Evolutionary conservation across 495 filamentous ascomycete species (phyloP).

Genomic region (Penicillium longicatenatum): DNA sequence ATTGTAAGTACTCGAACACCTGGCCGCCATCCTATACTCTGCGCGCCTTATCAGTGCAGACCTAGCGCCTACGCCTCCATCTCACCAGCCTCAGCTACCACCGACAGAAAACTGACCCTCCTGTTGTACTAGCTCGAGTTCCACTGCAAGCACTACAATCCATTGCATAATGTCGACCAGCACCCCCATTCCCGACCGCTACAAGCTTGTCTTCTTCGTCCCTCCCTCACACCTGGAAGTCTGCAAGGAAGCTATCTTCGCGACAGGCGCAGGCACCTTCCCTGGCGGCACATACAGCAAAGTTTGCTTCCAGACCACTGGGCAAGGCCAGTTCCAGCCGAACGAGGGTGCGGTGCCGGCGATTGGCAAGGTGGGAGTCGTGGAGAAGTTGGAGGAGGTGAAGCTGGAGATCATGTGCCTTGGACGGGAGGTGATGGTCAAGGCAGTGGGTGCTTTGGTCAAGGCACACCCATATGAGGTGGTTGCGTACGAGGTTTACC

Average conservation of each 20-base stretch:
- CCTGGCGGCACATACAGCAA: constrained; percentile 47
- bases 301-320: constrained; percentile 42
- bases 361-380: constrained; percentile 37
- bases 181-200: constrained; percentile 32
- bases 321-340: constrained; percentile 46
- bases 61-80: not conserved
- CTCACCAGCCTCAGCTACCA: not conserved
- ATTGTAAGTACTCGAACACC: not conserved
- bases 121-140: not conserved
- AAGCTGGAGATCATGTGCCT: constrained; percentile 57
- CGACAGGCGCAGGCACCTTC: constrained; percentile 45
- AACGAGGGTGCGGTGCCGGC: constrained; percentile 40
- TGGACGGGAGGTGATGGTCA: constrained; percentile 47
- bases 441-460: constrained; percentile 43
- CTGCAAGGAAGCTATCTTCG: constrained; percentile 52
- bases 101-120: not conserved
- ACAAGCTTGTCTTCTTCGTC: constrained; percentile 54
- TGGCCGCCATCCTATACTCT: not conserved
- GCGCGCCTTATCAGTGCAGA: not conserved
- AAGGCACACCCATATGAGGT: constrained; percentile 81
- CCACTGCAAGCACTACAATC: not conserved
- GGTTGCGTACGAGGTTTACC: constrained; percentile 72
- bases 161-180: constrained; percentile 15
- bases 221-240: constrained; percentile 39
- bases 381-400: constrained; percentile 54